A percentile compares a stretch with the other conserved stretches of the same genome.
Evolutionary conservation across 805 yeast species (phyloP).

Genomic region (Nakazawaea ishiwadae): DNA sequence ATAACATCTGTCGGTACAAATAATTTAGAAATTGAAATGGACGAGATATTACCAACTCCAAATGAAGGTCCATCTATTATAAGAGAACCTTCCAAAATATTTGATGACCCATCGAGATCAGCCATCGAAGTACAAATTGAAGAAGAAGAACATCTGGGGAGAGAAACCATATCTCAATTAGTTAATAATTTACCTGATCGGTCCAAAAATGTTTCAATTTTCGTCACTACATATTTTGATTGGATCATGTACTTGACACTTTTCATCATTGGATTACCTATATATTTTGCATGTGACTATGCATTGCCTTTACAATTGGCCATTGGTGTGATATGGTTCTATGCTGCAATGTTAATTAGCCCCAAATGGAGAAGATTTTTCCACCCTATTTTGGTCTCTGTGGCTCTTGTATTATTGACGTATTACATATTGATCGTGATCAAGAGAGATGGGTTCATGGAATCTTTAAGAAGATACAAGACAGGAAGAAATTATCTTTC

Average conservation of each 20-base stretch:
- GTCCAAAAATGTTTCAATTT: constrained; percentile 23
- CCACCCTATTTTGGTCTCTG: constrained; percentile 70
- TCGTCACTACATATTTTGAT: constrained; percentile 39
- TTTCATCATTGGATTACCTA: constrained; percentile 52
- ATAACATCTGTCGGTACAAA: constrained; percentile 1
- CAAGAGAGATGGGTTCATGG: constrained; percentile 43
- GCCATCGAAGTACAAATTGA: neutral
- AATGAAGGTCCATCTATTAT: neutral
- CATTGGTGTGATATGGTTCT: constrained; percentile 53
- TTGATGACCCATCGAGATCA: neutral
- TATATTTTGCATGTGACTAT: constrained; percentile 53
- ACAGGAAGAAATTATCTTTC: constrained; percentile 65
- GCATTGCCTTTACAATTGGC: constrained; percentile 61
- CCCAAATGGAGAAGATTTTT: constrained; percentile 44
- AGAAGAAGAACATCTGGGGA: constrained; percentile 13
- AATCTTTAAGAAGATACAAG: constrained; percentile 49
- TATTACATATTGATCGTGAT: constrained; percentile 59
- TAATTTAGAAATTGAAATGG: constrained; percentile 9
- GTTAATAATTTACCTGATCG: constrained; percentile 16
- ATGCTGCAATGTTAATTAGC: constrained; percentile 40
- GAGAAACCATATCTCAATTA: constrained; percentile 18
- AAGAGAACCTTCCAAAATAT: constrained; percentile 2
- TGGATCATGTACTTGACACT: constrained; percentile 45
- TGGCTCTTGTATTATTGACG: constrained; percentile 57
- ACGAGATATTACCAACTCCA: constrained; percentile 1